These are phyloP conservation scores for Exutisphaerella laricina DNA, from an alignment of 2,329 filamentous ascomycete genomes.

Conservation along the genomic window DNA sequence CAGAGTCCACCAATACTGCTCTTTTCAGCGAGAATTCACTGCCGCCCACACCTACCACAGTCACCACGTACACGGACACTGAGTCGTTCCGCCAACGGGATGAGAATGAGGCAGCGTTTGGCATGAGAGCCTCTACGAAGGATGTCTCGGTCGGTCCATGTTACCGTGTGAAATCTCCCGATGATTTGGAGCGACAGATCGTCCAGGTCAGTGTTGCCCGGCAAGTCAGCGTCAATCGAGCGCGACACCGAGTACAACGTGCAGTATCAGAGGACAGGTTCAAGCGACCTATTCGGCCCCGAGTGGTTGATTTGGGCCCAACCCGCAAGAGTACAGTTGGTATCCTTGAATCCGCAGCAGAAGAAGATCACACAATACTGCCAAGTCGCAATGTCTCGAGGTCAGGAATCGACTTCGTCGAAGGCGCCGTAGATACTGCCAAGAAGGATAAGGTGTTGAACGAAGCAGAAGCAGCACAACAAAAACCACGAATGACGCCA, in stretches of 20 bases:
- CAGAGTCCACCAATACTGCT: constrained; percentile 19
- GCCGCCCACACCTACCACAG: constrained; percentile 26
- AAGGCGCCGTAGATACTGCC: not conserved
- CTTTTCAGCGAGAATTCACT: constrained; percentile 27
- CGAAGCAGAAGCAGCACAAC: no score
- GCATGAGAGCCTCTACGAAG: constrained; percentile 14
- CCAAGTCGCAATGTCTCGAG: not conserved
- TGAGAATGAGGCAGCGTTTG: constrained; percentile 16
- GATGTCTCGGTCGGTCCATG: constrained; percentile 9
- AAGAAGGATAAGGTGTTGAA: not conserved
- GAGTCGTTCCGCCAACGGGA: constrained; percentile 16
- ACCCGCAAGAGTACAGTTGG: constrained; percentile 32
- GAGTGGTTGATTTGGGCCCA: constrained; percentile 30
- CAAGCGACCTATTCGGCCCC: constrained; percentile 29
- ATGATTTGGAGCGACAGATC: constrained; percentile 27
- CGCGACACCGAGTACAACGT: constrained; percentile 21
- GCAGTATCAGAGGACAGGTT: constrained; percentile 19
- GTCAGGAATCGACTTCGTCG: not conserved
- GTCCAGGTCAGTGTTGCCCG: constrained; percentile 29
- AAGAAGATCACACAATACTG: constrained; percentile 1
- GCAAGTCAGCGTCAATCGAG: constrained; percentile 27
- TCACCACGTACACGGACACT: constrained; percentile 22
- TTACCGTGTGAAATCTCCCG: constrained; percentile 20
- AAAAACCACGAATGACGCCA: not conserved
- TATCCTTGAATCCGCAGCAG: constrained; percentile 22